Evolutionary conservation across 805 yeast species (phyloP).

Genomic region (Kodamaea nitidulidarum): DNA sequence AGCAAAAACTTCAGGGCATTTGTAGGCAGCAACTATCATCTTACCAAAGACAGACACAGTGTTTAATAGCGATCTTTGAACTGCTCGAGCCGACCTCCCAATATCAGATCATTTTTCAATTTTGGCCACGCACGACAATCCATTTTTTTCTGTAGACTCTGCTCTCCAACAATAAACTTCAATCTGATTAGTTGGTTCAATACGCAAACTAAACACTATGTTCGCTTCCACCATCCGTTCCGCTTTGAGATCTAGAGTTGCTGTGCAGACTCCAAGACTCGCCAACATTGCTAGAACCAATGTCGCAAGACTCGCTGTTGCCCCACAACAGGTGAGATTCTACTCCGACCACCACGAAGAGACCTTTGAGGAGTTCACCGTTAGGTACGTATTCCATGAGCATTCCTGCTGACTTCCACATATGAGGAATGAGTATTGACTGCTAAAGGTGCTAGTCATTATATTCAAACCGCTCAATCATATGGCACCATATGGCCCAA

Average conservation of each 20-base stretch:
- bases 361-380: conserved; percentile 91
- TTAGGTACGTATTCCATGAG: conserved; percentile 45
- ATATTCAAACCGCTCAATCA: too few species aligned
- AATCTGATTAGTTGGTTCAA: conserved; percentile 9
- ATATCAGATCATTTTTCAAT: conserved; percentile 3
- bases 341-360: conserved; percentile 88
- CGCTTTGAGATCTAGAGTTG: conserved; percentile 36
- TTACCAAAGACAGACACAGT: too few species aligned
- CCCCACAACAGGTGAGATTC: conserved; percentile 46
- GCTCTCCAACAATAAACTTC: conserved; percentile 6
- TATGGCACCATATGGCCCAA: too few species aligned
- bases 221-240: conserved; percentile 40
- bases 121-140: background rate
- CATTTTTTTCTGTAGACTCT: conserved; percentile 3
- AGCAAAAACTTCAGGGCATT: too few species aligned
- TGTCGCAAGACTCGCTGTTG: conserved; percentile 17
- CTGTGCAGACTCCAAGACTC: conserved; percentile 26
- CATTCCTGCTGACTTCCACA: background rate
- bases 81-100: background rate
- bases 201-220: conserved; percentile 19
- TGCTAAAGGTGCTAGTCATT: too few species aligned
- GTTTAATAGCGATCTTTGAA: too few species aligned
- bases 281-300: conserved; percentile 24
- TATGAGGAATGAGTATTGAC: too few species aligned
- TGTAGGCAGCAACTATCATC: too few species aligned